Evolutionary conservation across 805 yeast genomes (phyloP).

Genomic region (Kurtzmaniella fragi): DNA sequence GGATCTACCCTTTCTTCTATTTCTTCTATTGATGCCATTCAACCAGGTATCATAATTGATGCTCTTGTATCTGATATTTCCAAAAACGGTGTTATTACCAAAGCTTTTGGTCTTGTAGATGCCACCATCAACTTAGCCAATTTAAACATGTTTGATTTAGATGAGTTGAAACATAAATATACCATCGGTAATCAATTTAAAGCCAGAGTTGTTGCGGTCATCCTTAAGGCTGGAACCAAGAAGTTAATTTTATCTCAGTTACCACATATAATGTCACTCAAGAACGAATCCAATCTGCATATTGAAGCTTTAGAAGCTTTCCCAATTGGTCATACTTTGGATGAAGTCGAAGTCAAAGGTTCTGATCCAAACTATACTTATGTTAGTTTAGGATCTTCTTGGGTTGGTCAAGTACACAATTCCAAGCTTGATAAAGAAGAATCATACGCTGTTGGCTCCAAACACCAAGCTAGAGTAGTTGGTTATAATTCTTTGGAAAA

Average conservation of each 20-base stretch:
- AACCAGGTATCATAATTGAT: conserved; percentile 82
- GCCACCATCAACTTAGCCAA: conserved; percentile 71
- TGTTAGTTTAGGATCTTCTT: conserved; percentile 50
- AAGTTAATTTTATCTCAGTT: conserved; percentile 60
- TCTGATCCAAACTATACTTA: conserved; percentile 53
- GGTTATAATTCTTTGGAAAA: conserved; percentile 68
- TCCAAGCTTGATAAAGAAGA: conserved; percentile 58
- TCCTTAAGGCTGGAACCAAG: conserved; percentile 45
- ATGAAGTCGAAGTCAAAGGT: conserved; percentile 55
- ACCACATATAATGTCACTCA: conserved; percentile 46
- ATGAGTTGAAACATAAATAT: conserved; percentile 54
- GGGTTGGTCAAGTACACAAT: conserved; percentile 70
- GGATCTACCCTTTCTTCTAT: conserved; percentile 47
- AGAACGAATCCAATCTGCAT: conserved; percentile 9
- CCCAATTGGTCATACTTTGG: conserved; percentile 72
- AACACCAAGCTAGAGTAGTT: conserved; percentile 71
- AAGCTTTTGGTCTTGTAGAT: conserved; percentile 68
- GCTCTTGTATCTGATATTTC: conserved; percentile 60
- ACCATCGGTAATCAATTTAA: conserved; percentile 63
- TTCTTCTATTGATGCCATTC: conserved; percentile 70
- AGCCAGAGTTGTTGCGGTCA: conserved; percentile 65
- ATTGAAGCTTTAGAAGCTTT: conserved; percentile 49
- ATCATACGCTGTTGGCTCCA: conserved; percentile 55
- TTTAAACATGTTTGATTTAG: conserved; percentile 41
- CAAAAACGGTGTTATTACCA: conserved; percentile 62